Base-by-base conservation (phyloP, 1,284 basidiomycete genomes). In the Agroathelia rolfsii region DNA sequence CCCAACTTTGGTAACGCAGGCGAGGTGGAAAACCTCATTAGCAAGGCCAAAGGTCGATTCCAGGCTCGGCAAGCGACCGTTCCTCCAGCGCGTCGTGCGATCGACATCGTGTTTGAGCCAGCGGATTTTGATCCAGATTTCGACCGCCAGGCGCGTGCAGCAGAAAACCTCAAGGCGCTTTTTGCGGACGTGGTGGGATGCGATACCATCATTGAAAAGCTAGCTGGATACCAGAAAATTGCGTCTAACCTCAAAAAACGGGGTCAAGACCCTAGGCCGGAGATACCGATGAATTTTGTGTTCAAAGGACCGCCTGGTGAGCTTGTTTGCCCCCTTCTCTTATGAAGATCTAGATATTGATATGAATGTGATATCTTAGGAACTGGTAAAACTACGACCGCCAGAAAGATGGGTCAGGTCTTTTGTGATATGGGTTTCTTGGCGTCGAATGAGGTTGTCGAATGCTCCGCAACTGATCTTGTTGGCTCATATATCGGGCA, bases 401-500 rank as follows among this genome's bases (percentile, higher is more conserved):
- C 44, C 6, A 25, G 43, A 3, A 42, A 42, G 21, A 31, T 42
- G 16, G 40, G 40, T 10, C 29, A 42, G 21, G 32, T 45, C 15
- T 45, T 37, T 27, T 45, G 38, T 28, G 43, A 47, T 28, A 46
- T 47, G 39, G 45, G 45, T 3, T 43, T 47, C 26, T 21, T 47
- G 26, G 25, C 41, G 9, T 43, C 44, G 3, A 13, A 34, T 14
- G 41, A 47, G 17, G 44, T 47, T 8, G 25, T 43, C 9, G 45
- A 47, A 29, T 43, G 45, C 30, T 45, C 45, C 2, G 42, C 45
- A 6, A 39, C 45, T 9, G 45, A 47, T 19, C 41, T 47, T 13
- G 40, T 47, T 15, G 45, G 45, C 10, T 20, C 76, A 46, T 79
- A 72, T 38, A 66, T 78, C 6, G 77, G 76, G 2, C 74, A 79